phyloP scores from a whole-genome alignment of 2,329 filamentous ascomycete genomes.

The Zymoseptoria crescenta region DNA sequence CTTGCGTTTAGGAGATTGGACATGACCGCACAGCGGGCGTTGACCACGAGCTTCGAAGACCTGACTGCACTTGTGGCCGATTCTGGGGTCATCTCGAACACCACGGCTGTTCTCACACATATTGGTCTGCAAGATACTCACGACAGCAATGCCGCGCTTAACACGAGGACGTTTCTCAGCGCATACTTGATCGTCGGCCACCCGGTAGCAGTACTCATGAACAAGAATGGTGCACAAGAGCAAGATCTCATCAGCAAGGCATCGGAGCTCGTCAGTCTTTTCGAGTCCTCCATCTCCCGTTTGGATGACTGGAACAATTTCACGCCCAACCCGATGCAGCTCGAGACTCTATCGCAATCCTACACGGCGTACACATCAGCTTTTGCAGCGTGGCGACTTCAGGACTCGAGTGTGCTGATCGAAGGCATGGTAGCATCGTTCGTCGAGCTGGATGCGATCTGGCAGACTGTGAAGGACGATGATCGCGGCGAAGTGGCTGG shows the following conservation, averaged over 20 bases:
- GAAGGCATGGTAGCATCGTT: slow-evolving; percentile 83
- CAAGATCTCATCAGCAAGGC: slow-evolving; percentile 71
- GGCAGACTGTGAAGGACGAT: slow-evolving; percentile 73
- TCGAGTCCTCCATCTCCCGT: slow-evolving; percentile 64
- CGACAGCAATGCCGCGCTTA: slow-evolving; percentile 57
- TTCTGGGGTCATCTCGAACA: slow-evolving; percentile 57
- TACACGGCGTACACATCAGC: slow-evolving; percentile 70
- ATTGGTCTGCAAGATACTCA: slow-evolving; percentile 54
- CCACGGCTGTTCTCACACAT: slow-evolving; percentile 59
- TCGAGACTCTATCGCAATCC: slow-evolving; percentile 56
- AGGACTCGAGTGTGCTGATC: slow-evolving; percentile 68
- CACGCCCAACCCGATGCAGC: slow-evolving; percentile 55
- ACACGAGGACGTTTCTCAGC: slow-evolving; percentile 69
- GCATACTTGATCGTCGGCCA: slow-evolving; percentile 74
- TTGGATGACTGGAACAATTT: slow-evolving; percentile 60
- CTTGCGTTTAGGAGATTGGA: slow-evolving; percentile 58
- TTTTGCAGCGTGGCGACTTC: slow-evolving; percentile 76
- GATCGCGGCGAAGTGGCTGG: slow-evolving; percentile 64
- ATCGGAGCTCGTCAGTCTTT: slow-evolving; percentile 67
- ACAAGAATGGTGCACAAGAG: slow-evolving; percentile 61
- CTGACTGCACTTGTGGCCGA: slow-evolving; percentile 61
- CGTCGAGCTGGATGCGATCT: slow-evolving; percentile 74
- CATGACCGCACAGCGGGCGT: slow-evolving; percentile 62
- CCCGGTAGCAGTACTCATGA: slow-evolving; percentile 68
- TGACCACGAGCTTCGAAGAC: slow-evolving; percentile 64